Evolutionary conservation across 2,329 filamentous ascomycete species (phyloP).

Genomic region (Cladosporium sp.): DNA sequence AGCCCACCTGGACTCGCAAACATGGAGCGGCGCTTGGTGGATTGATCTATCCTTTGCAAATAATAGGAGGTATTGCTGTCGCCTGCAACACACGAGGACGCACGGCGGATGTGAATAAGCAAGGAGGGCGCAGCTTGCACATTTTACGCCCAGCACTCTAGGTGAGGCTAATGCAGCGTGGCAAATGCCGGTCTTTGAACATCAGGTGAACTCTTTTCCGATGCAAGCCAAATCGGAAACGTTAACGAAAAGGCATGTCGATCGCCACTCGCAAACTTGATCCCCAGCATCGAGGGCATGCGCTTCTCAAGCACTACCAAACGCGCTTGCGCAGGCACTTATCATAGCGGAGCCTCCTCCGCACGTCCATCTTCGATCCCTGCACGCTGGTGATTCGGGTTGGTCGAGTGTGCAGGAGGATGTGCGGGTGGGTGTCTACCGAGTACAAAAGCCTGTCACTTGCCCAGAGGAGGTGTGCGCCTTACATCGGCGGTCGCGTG

Average conservation of each 20-base stretch:
- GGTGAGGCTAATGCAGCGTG: neutral
- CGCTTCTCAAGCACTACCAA: neutral
- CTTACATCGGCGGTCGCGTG: neutral
- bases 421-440: neutral
- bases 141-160: neutral
- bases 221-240: constrained; percentile 3
- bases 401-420: neutral
- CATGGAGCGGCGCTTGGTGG: neutral
- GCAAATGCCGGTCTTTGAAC: neutral
- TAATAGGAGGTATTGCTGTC: no score
- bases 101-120: neutral
- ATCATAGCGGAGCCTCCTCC: neutral
- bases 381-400: neutral
- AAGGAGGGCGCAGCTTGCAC: neutral
- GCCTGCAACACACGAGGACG: neutral
- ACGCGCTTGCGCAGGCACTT: constrained; percentile 4
- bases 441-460: neutral
- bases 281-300: constrained; percentile 1
- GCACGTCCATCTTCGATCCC: neutral
- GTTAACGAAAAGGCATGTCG: constrained; percentile 1
- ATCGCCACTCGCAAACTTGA: constrained; percentile 2
- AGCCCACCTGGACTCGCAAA: neutral
- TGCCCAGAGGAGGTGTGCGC: neutral
- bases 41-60: neutral
- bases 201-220: neutral